Base-by-base conservation (phyloP, 2,329 filamentous ascomycete species). In the Colletotrichum cordylinicola region DNA sequence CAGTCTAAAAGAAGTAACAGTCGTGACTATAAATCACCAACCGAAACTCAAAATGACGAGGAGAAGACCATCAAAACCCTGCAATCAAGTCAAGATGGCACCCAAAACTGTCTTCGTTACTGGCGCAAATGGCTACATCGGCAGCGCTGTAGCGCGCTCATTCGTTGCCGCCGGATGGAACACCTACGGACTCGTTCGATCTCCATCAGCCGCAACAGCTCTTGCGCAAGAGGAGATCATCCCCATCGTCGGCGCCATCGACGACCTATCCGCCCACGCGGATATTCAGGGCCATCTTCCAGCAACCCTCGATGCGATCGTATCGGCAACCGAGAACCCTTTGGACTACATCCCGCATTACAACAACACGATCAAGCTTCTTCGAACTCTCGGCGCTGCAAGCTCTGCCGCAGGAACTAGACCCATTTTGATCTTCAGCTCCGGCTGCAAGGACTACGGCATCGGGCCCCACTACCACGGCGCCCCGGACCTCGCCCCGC, bases 371-470 rank as follows among this genome's bases (percentile, higher is more conserved):
- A 75, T 86, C 1, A 62, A 75, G 1, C 77, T 88, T 7, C 77
- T 89, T 1, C 80, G 78, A 2, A 75, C 62, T 0, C 70, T 89
- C 2, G 82, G 85, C 1, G 72, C 79, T 2, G 78, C 79, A 6
- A 85, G 84, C 29, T 84, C 82, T 31, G 70, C 76, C 2, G 74
- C 80, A 7, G 84, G 84, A 8, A 79, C 84, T 3, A 80, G 81
- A 21, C 85, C 87, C 0, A 79, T 89, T 1, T 84, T 89, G 6
- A 82, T 90, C 4, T 86, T 86, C 79, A 86, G 84, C 12, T 88
- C 86, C 4, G 88, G 88, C 0, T 89, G 88, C 79, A 90, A 90
- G 74, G 88, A 90, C 79, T 90, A 89, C 75, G 87, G 88, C 2
- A 81, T 77, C 7, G 81, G 79, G 4, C 80, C 81, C 8, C 55